Conservation (phyloP, 2,329 filamentous ascomycete species). For the Colletotrichum salicis region DNA sequence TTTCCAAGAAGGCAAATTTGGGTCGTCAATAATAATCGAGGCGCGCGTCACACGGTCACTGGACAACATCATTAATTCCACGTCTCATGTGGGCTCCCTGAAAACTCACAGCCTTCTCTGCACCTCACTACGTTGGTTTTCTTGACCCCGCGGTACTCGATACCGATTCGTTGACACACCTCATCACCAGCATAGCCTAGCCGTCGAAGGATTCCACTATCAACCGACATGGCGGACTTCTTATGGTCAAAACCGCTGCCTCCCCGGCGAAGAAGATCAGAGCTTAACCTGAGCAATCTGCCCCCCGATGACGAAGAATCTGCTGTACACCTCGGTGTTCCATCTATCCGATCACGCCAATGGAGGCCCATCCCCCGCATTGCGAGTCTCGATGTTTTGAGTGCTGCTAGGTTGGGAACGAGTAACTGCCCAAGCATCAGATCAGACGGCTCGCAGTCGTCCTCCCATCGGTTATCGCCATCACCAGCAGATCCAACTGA, state of each 20-base stretch:
- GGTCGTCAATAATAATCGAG: neutral
- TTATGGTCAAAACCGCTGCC: neutral
- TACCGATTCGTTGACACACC: neutral
- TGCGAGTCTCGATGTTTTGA: constrained; percentile 15
- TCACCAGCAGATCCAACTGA: neutral
- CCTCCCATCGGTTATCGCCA: neutral
- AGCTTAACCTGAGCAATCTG: neutral
- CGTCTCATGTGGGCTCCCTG: neutral
- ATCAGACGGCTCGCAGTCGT: constrained; percentile 6
- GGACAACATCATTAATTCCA: neutral
- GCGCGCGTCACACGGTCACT: neutral
- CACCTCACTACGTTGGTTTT: neutral
- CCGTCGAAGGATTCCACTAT: neutral
- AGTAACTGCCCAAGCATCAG: constrained; percentile 8
- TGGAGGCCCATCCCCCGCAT: constrained; percentile 12
- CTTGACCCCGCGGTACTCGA: neutral
- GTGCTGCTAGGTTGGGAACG: neutral
- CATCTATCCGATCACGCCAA: neutral
- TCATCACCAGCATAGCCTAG: neutral
- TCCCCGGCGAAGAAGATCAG: neutral
- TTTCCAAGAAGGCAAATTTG: neutral
- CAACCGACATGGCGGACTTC: neutral
- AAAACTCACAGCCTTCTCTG: neutral
- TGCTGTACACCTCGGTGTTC: neutral
- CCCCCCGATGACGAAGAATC: neutral